Conservation (phyloP, 2,329 filamentous ascomycete genomes). For the Lachnellula suecica region DNA sequence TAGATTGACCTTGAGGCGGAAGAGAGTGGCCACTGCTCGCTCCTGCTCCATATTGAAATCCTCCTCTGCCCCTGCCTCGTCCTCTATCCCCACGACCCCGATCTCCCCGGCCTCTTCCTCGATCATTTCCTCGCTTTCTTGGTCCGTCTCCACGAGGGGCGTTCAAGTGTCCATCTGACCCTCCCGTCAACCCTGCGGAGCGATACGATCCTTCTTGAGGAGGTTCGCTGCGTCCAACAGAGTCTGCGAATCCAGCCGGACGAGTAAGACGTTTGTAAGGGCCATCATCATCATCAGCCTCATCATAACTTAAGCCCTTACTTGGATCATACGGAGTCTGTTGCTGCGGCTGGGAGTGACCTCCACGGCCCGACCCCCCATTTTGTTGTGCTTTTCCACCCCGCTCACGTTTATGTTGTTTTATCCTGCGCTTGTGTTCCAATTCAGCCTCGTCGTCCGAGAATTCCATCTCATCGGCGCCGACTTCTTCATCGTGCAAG, state of each 20-base stretch:
- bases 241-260: slow-evolving; percentile 60
- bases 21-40: slow-evolving; percentile 16
- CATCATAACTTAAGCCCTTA: slow-evolving; percentile 63
- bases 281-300: slow-evolving; percentile 66
- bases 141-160: slow-evolving; percentile 19
- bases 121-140: slow-evolving; percentile 24
- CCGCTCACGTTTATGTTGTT: slow-evolving; percentile 64
- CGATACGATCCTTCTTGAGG: slow-evolving; percentile 38
- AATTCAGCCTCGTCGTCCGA: slow-evolving; percentile 95
- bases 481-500: slow-evolving; percentile 88
- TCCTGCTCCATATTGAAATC: slow-evolving; percentile 22
- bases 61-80: slow-evolving; percentile 26
- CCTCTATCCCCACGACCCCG: slow-evolving; percentile 13
- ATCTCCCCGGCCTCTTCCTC: slow-evolving; percentile 23
- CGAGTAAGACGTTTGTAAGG: slow-evolving; percentile 71
- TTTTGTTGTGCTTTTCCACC: slow-evolving; percentile 48
- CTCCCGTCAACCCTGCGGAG: too few relatives aligned
- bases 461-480: slow-evolving; percentile 86
- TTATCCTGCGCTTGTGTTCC: slow-evolving; percentile 70
- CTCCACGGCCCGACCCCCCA: slow-evolving; percentile 35
- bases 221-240: slow-evolving; percentile 41
- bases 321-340: slow-evolving; percentile 35
- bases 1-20: slow-evolving; percentile 17
- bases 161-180: slow-evolving; percentile 16
- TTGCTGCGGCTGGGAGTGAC: slow-evolving; percentile 33